phyloP scores from a whole-genome alignment of 495 filamentous ascomycete species.

The Cairneyella variabilis region DNA sequence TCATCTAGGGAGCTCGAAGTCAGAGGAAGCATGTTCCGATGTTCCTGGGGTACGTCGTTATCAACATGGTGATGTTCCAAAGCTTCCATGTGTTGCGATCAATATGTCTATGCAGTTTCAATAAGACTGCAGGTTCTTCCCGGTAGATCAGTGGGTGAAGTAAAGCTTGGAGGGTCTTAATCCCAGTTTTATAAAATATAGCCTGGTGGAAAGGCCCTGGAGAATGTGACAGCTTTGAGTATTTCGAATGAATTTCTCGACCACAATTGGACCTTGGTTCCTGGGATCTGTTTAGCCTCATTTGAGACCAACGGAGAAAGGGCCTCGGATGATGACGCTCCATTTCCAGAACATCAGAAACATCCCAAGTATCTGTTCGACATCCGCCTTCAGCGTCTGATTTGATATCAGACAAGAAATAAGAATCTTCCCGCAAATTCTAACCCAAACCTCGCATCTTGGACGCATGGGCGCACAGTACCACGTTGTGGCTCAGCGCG shows the following conservation, averaged over 20 bases:
- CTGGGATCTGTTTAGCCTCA: too few relatives aligned
- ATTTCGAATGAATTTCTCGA: not conserved
- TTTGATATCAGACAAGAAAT: too few relatives aligned
- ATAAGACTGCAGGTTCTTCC: not conserved
- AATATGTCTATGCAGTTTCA: constrained; percentile 1
- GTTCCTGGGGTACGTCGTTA: not conserved
- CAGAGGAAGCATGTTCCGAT: too few relatives aligned
- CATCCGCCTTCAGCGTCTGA: too few relatives aligned
- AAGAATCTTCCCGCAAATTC: too few relatives aligned
- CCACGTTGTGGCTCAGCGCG: too few relatives aligned
- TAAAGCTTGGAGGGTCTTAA: not conserved
- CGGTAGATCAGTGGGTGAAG: not conserved
- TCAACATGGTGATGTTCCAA: not conserved
- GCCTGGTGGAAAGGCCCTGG: not conserved
- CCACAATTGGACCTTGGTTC: not conserved
- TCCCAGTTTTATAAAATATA: not conserved
- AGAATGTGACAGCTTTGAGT: not conserved
- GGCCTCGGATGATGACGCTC: too few relatives aligned
- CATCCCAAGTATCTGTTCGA: constrained; percentile 3
- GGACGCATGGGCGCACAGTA: too few relatives aligned
- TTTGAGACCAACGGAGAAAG: too few relatives aligned
- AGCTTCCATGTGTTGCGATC: not conserved
- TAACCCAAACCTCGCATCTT: too few relatives aligned
- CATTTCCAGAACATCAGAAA: too few relatives aligned
- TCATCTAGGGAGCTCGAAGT: not conserved